Percentiles rank a stretch among this genome's conserved stretches.
These are phyloP conservation scores for Heimioporus sp. DNA, from an alignment of 768 basidiomycete genomes.

Conservation along the genomic window DNA sequence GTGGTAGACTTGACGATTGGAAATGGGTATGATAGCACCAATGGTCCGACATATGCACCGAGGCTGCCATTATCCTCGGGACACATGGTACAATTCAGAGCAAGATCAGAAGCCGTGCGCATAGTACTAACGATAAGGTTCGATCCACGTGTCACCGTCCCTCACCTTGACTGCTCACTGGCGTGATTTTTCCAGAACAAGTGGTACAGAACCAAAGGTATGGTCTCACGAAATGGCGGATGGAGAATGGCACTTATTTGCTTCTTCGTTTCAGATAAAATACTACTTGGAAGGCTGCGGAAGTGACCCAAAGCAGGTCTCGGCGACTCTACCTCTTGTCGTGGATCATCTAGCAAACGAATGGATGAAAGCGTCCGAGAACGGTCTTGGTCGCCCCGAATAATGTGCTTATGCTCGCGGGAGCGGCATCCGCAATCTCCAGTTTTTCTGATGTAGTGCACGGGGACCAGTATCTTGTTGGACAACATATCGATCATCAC, in stretches of 20 bases:
- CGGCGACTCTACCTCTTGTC: slow-evolving; percentile 48
- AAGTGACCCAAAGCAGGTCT: slow-evolving; percentile 45
- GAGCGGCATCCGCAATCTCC: too few species aligned
- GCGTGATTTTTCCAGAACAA: slow-evolving; percentile 53
- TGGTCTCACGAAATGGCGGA: background rate
- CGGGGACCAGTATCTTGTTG: too few species aligned
- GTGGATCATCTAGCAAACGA: slow-evolving; percentile 56
- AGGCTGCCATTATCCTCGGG: slow-evolving; percentile 69
- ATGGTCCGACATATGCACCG: slow-evolving; percentile 63
- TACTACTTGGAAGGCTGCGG: slow-evolving; percentile 86
- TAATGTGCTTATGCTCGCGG: background rate
- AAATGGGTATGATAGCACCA: slow-evolving; percentile 69
- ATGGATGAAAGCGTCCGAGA: slow-evolving; percentile 69
- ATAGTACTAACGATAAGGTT: slow-evolving; percentile 74
- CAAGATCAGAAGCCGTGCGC: slow-evolving; percentile 40
- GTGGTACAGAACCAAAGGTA: slow-evolving; percentile 90
- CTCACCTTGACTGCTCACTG: background rate
- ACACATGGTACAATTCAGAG: slow-evolving; percentile 84
- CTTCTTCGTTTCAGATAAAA: slow-evolving; percentile 59
- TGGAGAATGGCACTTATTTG: background rate
- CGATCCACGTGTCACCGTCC: slow-evolving; percentile 6
- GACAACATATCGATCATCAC: too few species aligned
- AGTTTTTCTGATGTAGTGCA: too few species aligned
- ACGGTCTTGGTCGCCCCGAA: slow-evolving; percentile 40
- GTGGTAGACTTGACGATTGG: slow-evolving; percentile 69